Evolutionary conservation across 306 rosid genomes (phyloP), one percentile per base, ranked within the genome.

Genomic region (Cucurbita argyrosperma): DNA sequence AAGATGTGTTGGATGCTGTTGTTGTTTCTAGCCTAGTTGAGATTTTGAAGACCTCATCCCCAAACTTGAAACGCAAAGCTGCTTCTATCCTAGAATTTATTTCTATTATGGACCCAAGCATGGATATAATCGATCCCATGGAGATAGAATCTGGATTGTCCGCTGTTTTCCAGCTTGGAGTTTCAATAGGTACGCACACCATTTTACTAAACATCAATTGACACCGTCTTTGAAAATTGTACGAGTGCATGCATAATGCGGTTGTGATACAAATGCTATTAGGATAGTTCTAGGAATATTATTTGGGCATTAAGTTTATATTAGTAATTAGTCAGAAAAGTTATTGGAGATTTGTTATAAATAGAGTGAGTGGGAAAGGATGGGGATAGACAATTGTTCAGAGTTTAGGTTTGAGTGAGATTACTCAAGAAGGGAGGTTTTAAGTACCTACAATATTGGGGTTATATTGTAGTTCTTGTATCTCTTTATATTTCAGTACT

Each of bases 81-180:
- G 89, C 93, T 26, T 86, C 89, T 18, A 79, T 88, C 50, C 93
- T 93, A 0, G 96, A 93, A 81, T 93, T 88, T 76, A 85, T 81
- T 74, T 82, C 89, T 76, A 74, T 87, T 79, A 83, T 74, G 67
- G 93, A 88, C 79, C 90, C 86, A 76, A 77, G 85, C 70, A 82
- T 87, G 79, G 78, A 80, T 74, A 49, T 75, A 18, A 69, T 83
- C 77, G 67, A 74, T 46, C 74, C 86, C 7, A 78, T 75, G 57
- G 89, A 87, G 79, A 79, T 93, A 45, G 96, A 87, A 81, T 80
- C 87, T n/a, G 90, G 84, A 80, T 85, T 93, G 71, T 63, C 53
- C 58, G 85, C 85, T 76, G 83, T 85, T 82, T 85, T 93, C 83
- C 88, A 84, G 54, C 89, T 87, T 80, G 84, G 81, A 7, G 76